Conservation (phyloP, 768 basidiomycete genomes). For the Lactarius pseudohatsudake region DNA sequence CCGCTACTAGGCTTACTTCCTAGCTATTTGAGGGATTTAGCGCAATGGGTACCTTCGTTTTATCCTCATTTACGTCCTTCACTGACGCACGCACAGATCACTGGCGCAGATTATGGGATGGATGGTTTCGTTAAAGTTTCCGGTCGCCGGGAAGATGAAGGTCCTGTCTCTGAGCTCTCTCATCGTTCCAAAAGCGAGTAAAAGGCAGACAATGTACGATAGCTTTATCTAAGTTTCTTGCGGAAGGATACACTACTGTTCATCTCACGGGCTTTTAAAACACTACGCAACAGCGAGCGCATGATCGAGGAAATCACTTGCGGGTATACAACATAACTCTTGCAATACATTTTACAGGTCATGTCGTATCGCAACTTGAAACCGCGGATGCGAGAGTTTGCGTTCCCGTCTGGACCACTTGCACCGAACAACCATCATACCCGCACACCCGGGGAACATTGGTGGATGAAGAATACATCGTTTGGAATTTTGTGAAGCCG, state of each 20-base stretch:
- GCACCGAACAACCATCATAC: neutral
- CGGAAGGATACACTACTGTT: neutral
- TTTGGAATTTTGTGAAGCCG: conserved; percentile 1
- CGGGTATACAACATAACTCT: neutral
- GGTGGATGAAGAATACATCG: conserved; percentile 8
- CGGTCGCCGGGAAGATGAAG: conserved; percentile 27
- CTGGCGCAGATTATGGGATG: conserved; percentile 74
- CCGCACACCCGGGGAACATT: neutral
- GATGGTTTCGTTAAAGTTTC: conserved; percentile 56
- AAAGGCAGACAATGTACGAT: neutral
- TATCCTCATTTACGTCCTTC: neutral
- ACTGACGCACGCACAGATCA: conserved; percentile 42
- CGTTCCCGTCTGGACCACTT: neutral
- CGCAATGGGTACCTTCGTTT: conserved; percentile 60
- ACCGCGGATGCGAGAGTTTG: neutral
- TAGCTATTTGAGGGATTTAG: conserved; percentile 71
- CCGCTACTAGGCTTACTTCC: conserved; percentile 60
- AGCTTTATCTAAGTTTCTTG: neutral
- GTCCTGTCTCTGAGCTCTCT: conserved; percentile 10
- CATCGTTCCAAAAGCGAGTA: conserved; percentile 23
- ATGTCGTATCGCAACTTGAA: neutral
- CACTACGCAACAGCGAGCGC: neutral
- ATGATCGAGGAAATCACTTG: neutral
- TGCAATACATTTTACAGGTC: neutral
- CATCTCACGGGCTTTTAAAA: neutral